These are phyloP conservation scores for Suillus decipiens DNA, from an alignment of 768 basidiomycete species.

Conservation along the genomic window DNA sequence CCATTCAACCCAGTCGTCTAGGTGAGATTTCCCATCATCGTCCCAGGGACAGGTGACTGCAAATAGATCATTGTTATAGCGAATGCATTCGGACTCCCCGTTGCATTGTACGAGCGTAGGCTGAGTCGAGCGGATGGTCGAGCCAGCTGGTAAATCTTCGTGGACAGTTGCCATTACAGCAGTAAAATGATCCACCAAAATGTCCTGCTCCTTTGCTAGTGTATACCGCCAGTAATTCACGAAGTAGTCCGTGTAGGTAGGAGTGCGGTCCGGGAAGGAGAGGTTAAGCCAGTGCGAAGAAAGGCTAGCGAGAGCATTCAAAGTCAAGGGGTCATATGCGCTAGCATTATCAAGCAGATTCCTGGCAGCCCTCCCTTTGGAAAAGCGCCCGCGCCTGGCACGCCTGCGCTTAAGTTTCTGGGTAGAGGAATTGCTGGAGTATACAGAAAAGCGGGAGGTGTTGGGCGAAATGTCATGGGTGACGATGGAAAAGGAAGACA, in stretches of 20 bases:
- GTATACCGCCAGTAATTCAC: constrained; percentile 1
- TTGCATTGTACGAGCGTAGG: background rate
- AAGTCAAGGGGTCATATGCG: background rate
- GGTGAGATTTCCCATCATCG: background rate
- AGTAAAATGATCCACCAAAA: background rate
- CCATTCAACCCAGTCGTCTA: background rate
- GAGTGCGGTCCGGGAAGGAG: background rate
- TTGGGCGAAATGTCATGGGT: background rate
- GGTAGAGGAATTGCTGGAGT: background rate
- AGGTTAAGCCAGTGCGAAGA: background rate
- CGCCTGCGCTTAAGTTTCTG: background rate
- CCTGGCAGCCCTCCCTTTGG: no score
- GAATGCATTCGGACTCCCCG: background rate
- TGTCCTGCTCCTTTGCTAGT: background rate
- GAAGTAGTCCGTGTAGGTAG: constrained; percentile 1
- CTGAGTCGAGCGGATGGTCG: background rate
- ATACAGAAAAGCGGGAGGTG: background rate
- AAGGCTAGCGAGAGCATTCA: background rate
- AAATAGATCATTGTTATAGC: background rate
- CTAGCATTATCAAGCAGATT: background rate
- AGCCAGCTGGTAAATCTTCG: background rate
- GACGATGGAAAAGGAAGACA: constrained; percentile 1
- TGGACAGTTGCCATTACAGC: background rate
- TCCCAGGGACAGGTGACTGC: background rate
- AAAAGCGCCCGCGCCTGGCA: background rate